Conservation (phyloP, 805 yeast species). For the Middelhovenomyces tepae region DNA sequence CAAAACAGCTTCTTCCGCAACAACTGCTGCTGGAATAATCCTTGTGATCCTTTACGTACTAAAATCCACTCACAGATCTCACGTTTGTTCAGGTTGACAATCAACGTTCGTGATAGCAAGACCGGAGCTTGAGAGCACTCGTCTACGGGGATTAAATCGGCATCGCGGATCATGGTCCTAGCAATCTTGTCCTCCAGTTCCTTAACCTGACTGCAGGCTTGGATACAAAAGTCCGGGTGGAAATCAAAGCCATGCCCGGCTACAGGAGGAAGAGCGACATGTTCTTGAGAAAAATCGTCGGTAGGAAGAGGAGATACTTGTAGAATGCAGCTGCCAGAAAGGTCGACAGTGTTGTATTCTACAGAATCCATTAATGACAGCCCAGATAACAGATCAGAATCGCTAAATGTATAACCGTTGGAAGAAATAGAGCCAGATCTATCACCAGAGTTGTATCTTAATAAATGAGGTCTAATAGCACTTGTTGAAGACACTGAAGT, state of each 20-base stretch:
- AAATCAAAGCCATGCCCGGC: constrained; percentile 20
- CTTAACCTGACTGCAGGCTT: constrained; percentile 15
- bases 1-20: constrained; percentile 5
- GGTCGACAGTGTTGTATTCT: too few relatives aligned
- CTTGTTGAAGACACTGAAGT: too few relatives aligned
- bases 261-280: constrained; percentile 16
- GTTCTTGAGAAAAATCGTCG: too few relatives aligned
- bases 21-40: constrained; percentile 3
- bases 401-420: too few relatives aligned
- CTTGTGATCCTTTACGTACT: constrained; percentile 5
- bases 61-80: constrained; percentile 14
- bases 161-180: constrained; percentile 17
- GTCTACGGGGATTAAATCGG: constrained; percentile 6
- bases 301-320: too few relatives aligned
- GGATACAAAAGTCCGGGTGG: constrained; percentile 21
- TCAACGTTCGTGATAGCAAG: constrained; percentile 8
- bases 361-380: too few relatives aligned
- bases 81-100: constrained; percentile 11
- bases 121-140: not conserved
- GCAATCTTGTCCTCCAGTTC: constrained; percentile 18
- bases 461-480: too few relatives aligned
- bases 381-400: too few relatives aligned
- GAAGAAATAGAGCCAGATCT: too few relatives aligned
- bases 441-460: too few relatives aligned
- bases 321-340: too few relatives aligned